Conservation (phyloP, 2,329 filamentous ascomycete genomes). For the Cytospora leucostoma region DNA sequence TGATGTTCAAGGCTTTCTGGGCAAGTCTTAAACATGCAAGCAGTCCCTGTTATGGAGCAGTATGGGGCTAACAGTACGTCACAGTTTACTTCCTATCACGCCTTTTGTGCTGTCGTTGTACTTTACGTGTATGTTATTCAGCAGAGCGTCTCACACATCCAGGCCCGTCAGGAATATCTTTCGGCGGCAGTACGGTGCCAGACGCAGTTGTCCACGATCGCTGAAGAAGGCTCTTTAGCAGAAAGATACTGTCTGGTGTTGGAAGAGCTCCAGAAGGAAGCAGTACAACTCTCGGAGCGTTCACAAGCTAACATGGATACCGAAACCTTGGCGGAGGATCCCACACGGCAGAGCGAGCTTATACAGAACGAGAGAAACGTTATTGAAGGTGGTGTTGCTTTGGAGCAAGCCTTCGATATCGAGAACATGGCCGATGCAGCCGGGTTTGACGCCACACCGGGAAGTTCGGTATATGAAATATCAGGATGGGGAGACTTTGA, state of each 20-base stretch:
- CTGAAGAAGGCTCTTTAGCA: slow-evolving; percentile 41
- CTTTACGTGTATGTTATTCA: slow-evolving; percentile 49
- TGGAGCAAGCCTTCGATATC: not conserved
- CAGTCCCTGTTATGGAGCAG: not conserved
- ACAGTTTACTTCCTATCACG: slow-evolving; percentile 45
- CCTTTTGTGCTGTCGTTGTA: slow-evolving; percentile 47
- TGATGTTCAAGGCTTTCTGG: slow-evolving; percentile 46
- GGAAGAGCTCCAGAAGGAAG: slow-evolving; percentile 35
- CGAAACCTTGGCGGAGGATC: not conserved
- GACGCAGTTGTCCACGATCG: slow-evolving; percentile 40
- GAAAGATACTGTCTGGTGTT: slow-evolving; percentile 47
- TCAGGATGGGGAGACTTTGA: slow-evolving; percentile 27
- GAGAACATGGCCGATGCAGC: slow-evolving; percentile 1
- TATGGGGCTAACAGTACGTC: not conserved
- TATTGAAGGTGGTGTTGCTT: not conserved
- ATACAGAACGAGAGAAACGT: not conserved
- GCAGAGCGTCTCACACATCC: slow-evolving; percentile 34
- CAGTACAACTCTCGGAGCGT: slow-evolving; percentile 1
- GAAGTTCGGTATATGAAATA: slow-evolving; percentile 24
- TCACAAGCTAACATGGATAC: not conserved
- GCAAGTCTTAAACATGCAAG: slow-evolving; percentile 30
- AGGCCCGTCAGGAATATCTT: slow-evolving; percentile 33
- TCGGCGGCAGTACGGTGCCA: slow-evolving; percentile 44
- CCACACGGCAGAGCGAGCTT: not conserved
- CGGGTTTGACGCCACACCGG: slow-evolving; percentile 17